A percentile compares a stretch with the other conserved stretches of the same genome.
Conservation (phyloP, 2,329 filamentous ascomycete genomes). For the Geosmithia flava region DNA sequence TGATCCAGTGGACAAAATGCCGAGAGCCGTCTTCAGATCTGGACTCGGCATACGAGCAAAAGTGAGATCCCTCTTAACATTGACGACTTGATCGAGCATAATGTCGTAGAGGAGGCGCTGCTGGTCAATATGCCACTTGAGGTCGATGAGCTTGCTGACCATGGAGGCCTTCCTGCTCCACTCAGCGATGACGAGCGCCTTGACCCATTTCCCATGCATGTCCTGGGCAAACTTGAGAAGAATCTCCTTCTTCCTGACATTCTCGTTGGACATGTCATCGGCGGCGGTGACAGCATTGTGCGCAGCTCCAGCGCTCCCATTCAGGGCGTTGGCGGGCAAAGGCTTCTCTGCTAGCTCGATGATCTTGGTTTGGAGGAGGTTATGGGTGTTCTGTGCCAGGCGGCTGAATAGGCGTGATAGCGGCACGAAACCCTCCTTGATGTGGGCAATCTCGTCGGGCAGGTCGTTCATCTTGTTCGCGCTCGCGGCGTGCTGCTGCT, state of each 20-base stretch:
- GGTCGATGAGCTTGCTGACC: slow-evolving; percentile 79
- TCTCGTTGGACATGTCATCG: slow-evolving; percentile 51
- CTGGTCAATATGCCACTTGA: slow-evolving; percentile 61
- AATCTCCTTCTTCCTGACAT: slow-evolving; percentile 61
- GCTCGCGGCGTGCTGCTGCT: slow-evolving; percentile 8
- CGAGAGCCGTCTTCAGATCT: slow-evolving; percentile 79
- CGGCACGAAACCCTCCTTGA: slow-evolving; percentile 64
- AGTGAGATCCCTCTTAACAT: slow-evolving; percentile 61
- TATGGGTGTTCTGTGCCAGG: slow-evolving; percentile 73
- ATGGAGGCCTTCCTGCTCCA: slow-evolving; percentile 74
- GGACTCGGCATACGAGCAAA: slow-evolving; percentile 73
- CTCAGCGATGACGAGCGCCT: slow-evolving; percentile 78
- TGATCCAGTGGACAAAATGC: slow-evolving; percentile 69
- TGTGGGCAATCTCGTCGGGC: slow-evolving; percentile 54
- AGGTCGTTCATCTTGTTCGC: slow-evolving; percentile 40
- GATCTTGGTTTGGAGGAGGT: slow-evolving; percentile 60
- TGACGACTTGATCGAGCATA: slow-evolving; percentile 50
- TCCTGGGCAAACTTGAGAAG: slow-evolving; percentile 69
- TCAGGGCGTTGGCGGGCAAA: slow-evolving; percentile 33
- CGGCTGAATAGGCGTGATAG: slow-evolving; percentile 65
- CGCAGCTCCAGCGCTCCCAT: slow-evolving; percentile 28
- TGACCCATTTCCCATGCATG: slow-evolving; percentile 80
- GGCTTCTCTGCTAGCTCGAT: slow-evolving; percentile 58
- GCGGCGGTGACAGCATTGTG: slow-evolving; percentile 12
- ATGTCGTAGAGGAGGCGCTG: slow-evolving; percentile 48